These are phyloP conservation scores for Fusarium napiforme DNA, from an alignment of 2,329 filamentous ascomycete genomes.

Conservation along the genomic window DNA sequence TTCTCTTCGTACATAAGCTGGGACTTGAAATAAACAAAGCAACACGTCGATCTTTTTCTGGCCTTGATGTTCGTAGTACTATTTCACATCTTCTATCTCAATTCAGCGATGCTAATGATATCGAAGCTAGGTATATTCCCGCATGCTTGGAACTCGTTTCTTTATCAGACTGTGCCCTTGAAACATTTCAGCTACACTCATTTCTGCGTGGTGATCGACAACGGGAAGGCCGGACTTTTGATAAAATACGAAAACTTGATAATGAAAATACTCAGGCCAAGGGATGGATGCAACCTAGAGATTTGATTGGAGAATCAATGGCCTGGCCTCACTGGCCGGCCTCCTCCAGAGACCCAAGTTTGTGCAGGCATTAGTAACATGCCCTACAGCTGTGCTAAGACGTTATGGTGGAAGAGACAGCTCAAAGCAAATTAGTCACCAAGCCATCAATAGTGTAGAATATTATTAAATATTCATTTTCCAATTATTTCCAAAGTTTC, in stretches of 20 bases:
- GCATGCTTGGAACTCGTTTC: fast-evolving
- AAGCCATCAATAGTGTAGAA: background rate
- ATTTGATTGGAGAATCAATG: fast-evolving
- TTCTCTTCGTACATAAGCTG: too few relatives aligned
- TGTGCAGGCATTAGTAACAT: too few relatives aligned
- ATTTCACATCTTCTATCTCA: fast-evolving
- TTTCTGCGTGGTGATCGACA: background rate
- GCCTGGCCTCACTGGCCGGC: too few relatives aligned
- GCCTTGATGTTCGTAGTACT: fast-evolving
- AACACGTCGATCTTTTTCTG: background rate
- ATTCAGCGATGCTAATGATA: fast-evolving
- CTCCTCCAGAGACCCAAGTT: too few relatives aligned
- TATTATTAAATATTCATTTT: background rate
- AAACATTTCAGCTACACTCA: background rate
- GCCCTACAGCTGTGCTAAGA: too few relatives aligned
- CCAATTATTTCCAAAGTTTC: background rate
- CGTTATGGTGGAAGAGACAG: background rate
- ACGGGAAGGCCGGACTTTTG: too few relatives aligned
- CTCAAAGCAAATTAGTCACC: fast-evolving
- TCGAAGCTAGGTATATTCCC: fast-evolving
- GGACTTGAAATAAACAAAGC: background rate
- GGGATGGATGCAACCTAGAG: background rate
- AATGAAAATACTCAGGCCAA: too few relatives aligned
- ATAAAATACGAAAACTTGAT: too few relatives aligned
- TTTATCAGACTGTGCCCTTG: fast-evolving